Evolutionary conservation across 352 stramenopile species (phyloP).

Genomic region (Phytophthora quininea): DNA sequence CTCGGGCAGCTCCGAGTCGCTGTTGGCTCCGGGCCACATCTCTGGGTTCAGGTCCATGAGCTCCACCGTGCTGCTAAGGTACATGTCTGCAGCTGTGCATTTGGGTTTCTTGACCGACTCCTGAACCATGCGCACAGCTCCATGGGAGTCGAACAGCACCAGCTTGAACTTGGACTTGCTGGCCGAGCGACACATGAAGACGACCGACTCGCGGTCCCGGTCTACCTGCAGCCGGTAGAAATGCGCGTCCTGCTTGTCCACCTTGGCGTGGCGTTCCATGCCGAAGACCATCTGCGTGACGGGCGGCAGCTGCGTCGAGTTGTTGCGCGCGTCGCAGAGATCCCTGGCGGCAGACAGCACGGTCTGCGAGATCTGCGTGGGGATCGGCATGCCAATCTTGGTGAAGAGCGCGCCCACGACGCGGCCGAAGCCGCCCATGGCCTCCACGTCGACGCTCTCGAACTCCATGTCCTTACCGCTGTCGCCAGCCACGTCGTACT

Average conservation of each 20-base stretch:
- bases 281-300: slow-evolving; percentile 78
- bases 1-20: slow-evolving; percentile 77
- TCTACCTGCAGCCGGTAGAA: slow-evolving; percentile 86
- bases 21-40: slow-evolving; percentile 67
- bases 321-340: slow-evolving; percentile 79
- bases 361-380: slow-evolving; percentile 87
- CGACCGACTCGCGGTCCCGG: slow-evolving; percentile 72
- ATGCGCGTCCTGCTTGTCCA: slow-evolving; percentile 90
- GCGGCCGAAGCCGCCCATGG: slow-evolving; percentile 83
- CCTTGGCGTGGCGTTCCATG: slow-evolving; percentile 69
- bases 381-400: slow-evolving; percentile 89
- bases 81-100: slow-evolving; percentile 90
- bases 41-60: slow-evolving; percentile 87
- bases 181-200: slow-evolving; percentile 82
- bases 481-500: slow-evolving; percentile 83
- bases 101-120: slow-evolving; percentile 79
- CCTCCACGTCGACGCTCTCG: slow-evolving; percentile 83
- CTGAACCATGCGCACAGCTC: slow-evolving; percentile 84
- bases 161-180: slow-evolving; percentile 91
- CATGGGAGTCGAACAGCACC: slow-evolving; percentile 83
- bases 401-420: slow-evolving; percentile 88
- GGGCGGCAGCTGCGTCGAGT: slow-evolving; percentile 52
- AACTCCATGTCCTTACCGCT: slow-evolving; percentile 80
- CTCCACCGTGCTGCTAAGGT: slow-evolving; percentile 82
- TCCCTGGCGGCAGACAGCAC: slow-evolving; percentile 81